Evolutionary conservation across 805 yeast species (phyloP), one percentile per base, ranked within the genome.

Genomic region (Cyberlindnera veronae): DNA sequence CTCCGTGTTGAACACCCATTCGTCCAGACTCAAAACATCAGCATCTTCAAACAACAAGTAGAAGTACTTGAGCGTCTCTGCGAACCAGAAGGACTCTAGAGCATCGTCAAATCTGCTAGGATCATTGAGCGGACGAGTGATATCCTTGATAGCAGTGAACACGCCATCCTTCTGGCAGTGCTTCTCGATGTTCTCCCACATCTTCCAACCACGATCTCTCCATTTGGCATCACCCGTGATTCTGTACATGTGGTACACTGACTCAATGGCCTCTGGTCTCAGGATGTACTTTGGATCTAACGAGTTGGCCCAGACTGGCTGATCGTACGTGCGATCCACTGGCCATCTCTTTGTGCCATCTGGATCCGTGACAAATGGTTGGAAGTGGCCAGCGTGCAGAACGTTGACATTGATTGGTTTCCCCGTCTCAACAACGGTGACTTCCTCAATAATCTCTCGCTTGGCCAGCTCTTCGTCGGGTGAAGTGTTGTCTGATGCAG

Each of bases 241-340:
- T 42, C 85, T 65, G 49, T 75, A 79, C 61, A 79, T 62, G 51
- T 74, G 71, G 48, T 75, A 75, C 4, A 81, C 66, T 0, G 84
- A 74, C 53, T 80, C 84, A 32, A 80, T 69, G 15, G 79, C 71
- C 51, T 79, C 81, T 0, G 86, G 82, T 17, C 83, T 66, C 17
- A 80, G 57, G n/a, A 74, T 57, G 44, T 67, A 75, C 32, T 63
- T 43, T 3, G 70, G 57, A 16, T 64, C 62, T 28, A 66, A 49
- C 48, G 55, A 54, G 19, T 66, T 49, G 13, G 68, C 60, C 51
- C 60, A 55, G 1, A 61, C 31, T 10, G 66, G 64, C 23, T 56
- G 55, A n/a, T 55, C 42, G 10, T 35, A 31, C 54, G 44, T 29
- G 2, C 27, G n/a, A 3, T 35, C 41, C 1, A 38, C 44, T 3